A percentile compares a stretch with the other conserved stretches of the same genome.
Conservation (phyloP, 441 rosid genomes). For the Aquilaria agallochum region DNA sequence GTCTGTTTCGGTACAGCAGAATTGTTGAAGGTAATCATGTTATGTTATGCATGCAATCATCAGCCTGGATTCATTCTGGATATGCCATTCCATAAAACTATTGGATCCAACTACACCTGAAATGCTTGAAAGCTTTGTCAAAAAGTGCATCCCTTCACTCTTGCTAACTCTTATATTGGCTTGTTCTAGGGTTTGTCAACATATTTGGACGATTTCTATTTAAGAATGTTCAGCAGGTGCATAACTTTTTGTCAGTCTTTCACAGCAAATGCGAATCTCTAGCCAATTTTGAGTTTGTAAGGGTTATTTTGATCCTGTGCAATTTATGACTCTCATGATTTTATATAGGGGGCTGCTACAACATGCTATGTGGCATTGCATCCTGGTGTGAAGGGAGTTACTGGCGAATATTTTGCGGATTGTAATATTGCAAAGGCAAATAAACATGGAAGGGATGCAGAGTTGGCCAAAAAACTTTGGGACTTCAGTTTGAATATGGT, state of each 20-base stretch:
- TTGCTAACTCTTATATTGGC: background rate
- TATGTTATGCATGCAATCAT: background rate
- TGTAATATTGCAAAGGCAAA: conserved; percentile 30
- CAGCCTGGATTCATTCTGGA: background rate
- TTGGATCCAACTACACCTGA: background rate
- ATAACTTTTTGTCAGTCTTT: background rate
- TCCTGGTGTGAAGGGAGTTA: conserved; percentile 39
- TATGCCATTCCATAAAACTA: background rate
- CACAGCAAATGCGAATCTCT: background rate
- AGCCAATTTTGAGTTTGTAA: background rate
- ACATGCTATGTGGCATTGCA: conserved; percentile 49
- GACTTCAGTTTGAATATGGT: conserved; percentile 34
- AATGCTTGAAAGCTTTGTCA: background rate
- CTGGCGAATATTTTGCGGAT: conserved; percentile 35
- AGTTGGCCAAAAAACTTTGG: conserved; percentile 36
- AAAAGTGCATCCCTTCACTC: background rate
- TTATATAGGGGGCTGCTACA: conserved; percentile 45
- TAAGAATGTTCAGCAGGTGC: conserved; percentile 39
- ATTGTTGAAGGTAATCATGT: background rate
- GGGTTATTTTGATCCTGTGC: background rate
- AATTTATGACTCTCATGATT: background rate
- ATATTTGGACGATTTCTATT: conserved; percentile 28
- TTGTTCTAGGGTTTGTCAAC: conserved; percentile 26
- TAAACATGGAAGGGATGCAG: conserved; percentile 24
- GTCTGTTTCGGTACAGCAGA: background rate